These are phyloP conservation scores for Nicotiana paniculata DNA, from an alignment of 257 asterid genomes.

Conservation along the genomic window DNA sequence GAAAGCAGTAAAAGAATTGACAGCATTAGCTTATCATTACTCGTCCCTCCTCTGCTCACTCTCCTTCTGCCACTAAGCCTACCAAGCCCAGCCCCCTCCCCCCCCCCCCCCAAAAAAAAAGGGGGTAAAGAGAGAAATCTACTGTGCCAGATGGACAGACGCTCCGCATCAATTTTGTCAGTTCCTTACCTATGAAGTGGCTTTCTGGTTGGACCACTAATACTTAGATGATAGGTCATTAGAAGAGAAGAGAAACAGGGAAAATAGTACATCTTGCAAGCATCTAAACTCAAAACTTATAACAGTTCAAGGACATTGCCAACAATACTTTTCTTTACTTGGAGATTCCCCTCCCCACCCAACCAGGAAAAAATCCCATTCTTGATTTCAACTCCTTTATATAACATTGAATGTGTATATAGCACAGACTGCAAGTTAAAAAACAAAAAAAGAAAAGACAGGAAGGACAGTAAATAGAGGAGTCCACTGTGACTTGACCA, in stretches of 20 bases:
- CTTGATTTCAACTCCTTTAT: neutral
- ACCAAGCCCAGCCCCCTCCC: neutral
- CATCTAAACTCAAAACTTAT: neutral
- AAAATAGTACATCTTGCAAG: neutral
- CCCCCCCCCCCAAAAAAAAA: neutral
- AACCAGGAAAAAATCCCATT: neutral
- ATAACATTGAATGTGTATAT: neutral
- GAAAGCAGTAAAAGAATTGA: constrained; percentile 10
- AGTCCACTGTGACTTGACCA: neutral
- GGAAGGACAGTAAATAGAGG: neutral
- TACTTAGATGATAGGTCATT: neutral
- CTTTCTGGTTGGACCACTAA: neutral
- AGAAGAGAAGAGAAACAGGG: neutral
- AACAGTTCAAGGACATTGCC: neutral
- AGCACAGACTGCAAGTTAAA: neutral
- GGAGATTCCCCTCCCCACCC: neutral
- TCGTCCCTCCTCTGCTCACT: neutral
- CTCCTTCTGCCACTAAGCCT: neutral
- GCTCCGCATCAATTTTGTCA: neutral
- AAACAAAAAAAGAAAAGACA: neutral
- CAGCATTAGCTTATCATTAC: constrained; percentile 3
- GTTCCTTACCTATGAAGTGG: neutral
- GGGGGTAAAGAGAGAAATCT: neutral
- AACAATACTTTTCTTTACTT: neutral
- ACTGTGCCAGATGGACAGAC: neutral